Percentiles rank a stretch among this genome's conserved stretches.
Evolutionary conservation across 495 filamentous ascomycete species (phyloP).

Genomic region (Xylaria venustula): DNA sequence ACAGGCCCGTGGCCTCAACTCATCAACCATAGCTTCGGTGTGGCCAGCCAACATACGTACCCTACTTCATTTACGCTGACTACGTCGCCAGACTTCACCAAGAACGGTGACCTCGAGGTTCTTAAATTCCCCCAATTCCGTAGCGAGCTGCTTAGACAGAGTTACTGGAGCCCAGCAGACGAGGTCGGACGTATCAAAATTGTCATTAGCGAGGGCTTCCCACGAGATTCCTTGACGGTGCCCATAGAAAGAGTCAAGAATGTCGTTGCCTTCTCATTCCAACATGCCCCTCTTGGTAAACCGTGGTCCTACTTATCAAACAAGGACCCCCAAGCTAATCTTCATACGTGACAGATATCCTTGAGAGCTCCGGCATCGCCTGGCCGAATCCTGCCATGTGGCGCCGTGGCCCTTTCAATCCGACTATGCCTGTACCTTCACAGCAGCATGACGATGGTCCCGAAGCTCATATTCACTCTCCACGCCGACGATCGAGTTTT

Average conservation of each 20-base stretch:
- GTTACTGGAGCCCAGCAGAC: constrained; percentile 71
- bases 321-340: constrained; percentile 20
- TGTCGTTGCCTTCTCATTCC: constrained; percentile 77
- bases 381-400: constrained; percentile 81
- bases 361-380: constrained; percentile 76
- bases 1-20: constrained; percentile 59
- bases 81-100: constrained; percentile 54
- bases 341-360: constrained; percentile 49
- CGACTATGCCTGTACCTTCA: constrained; percentile 37
- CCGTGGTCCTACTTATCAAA: background rate
- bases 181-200: constrained; percentile 71
- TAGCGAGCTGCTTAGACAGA: constrained; percentile 65
- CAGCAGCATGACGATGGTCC: constrained; percentile 40
- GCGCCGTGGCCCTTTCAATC: constrained; percentile 45
- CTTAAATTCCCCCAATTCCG: constrained; percentile 76
- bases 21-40: constrained; percentile 51
- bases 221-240: constrained; percentile 43
- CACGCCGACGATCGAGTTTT: constrained; percentile 28
- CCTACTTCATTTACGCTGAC: background rate
- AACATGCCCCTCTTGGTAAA: constrained; percentile 78
- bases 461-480: constrained; percentile 45
- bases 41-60: background rate
- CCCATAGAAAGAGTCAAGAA: constrained; percentile 72
- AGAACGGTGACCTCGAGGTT: constrained; percentile 58
- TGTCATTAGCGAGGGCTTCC: constrained; percentile 74